phyloP scores from a whole-genome alignment of 768 basidiomycete genomes.

The Plicaturopsis crispa region DNA sequence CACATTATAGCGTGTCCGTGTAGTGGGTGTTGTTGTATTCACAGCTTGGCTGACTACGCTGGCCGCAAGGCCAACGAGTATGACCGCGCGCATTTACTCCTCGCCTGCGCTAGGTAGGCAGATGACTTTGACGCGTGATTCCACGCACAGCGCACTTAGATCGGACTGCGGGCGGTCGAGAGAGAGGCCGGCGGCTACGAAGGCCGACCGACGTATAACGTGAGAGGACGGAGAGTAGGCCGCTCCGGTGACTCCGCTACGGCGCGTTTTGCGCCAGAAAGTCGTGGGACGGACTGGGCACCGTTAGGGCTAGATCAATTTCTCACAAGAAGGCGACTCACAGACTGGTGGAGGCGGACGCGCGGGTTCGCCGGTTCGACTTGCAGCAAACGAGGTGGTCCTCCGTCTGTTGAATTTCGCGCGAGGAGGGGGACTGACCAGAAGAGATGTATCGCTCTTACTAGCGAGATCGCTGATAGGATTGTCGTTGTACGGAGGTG shows the following conservation, averaged over 20 bases:
- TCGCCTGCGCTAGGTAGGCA: too few relatives aligned
- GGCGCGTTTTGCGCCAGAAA: conserved; percentile 70
- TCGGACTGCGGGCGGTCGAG: conserved; percentile 58
- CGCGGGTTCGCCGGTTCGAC: conserved; percentile 35
- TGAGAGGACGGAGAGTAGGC: conserved; percentile 70
- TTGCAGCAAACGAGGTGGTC: conserved; percentile 7
- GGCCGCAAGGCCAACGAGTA: conserved; percentile 6
- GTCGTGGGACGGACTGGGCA: conserved; percentile 68
- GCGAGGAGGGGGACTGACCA: too few relatives aligned
- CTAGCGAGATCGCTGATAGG: not conserved
- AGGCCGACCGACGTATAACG: conserved; percentile 70
- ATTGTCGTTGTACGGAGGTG: not conserved
- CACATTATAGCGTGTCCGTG: too few relatives aligned
- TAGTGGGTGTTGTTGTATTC: too few relatives aligned
- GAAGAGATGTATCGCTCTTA: too few relatives aligned
- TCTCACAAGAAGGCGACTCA: conserved; percentile 26
- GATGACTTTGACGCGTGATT: conserved; percentile 43
- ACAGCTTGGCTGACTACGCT: too few relatives aligned
- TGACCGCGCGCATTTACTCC: conserved; percentile 7
- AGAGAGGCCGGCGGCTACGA: conserved; percentile 67
- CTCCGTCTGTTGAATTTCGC: not conserved
- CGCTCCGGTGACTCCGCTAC: conserved; percentile 63
- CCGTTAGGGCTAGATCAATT: conserved; percentile 1
- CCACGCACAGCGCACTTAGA: conserved; percentile 55
- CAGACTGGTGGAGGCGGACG: conserved; percentile 60